These are phyloP conservation scores for Gilbertella persicaria DNA, from an alignment of 371 early-diverging fungal species.

Conservation along the genomic window DNA sequence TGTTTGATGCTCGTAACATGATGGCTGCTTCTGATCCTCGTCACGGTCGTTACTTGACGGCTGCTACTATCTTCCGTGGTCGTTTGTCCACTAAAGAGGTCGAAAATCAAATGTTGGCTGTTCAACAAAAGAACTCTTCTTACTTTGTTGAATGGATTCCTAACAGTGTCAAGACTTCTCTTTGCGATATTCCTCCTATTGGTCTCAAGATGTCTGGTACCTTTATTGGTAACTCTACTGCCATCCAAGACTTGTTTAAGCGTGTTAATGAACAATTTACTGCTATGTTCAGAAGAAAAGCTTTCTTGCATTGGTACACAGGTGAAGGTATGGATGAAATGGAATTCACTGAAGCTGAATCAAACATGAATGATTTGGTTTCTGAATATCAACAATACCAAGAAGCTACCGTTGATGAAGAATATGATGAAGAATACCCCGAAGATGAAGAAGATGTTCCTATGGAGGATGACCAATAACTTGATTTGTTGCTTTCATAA, in stretches of 20 bases:
- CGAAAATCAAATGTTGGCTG: constrained; percentile 96
- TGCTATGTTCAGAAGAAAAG: constrained; percentile 90
- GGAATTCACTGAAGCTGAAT: constrained; percentile 89
- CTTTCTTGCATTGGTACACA: constrained; percentile 96
- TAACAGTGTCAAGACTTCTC: constrained; percentile 98
- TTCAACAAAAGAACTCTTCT: constrained; percentile 90
- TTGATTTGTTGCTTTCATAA: not conserved
- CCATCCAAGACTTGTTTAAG: constrained; percentile 97
- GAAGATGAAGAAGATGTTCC: constrained; percentile 29
- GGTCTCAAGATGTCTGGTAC: constrained; percentile 96
- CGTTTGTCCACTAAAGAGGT: constrained; percentile 98
- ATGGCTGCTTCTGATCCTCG: constrained; percentile 98
- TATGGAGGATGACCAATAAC: constrained; percentile 15
- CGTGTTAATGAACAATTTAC: constrained; percentile 94
- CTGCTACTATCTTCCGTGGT: constrained; percentile 97
- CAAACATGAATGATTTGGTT: constrained; percentile 92
- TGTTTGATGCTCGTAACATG: constrained; percentile 98
- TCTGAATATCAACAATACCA: constrained; percentile 98
- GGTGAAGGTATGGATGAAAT: constrained; percentile 95
- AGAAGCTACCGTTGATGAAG: constrained; percentile 77
- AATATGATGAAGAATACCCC: constrained; percentile 51
- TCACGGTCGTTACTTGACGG: constrained; percentile 97
- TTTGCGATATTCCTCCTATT: constrained; percentile 95
- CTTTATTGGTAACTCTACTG: constrained; percentile 97
- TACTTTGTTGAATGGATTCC: constrained; percentile 99